Evolutionary conservation across 108 stramenopile genomes (phyloP).

Genomic region (Stephanodiscus minutulus): DNA sequence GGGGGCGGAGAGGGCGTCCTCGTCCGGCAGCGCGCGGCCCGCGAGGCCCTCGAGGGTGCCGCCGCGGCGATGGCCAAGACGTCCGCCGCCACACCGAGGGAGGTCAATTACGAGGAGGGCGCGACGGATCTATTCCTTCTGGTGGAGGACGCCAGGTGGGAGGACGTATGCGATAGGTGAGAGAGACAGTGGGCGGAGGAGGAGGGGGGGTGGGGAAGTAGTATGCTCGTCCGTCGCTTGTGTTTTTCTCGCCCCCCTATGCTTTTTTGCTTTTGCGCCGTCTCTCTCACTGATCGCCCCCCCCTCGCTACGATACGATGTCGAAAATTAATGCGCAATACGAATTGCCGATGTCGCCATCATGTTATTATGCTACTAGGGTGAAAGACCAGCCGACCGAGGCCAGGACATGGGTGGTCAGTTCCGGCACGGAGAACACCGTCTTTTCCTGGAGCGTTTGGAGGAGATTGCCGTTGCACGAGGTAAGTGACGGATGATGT

Average conservation of each 20-base stretch:
- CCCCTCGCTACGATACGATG: conserved; percentile 1
- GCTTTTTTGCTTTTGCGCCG: too few relatives aligned
- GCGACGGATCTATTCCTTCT: conserved; percentile 62
- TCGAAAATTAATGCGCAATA: too few relatives aligned
- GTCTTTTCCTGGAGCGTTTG: conserved; percentile 57
- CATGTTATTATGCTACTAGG: too few relatives aligned
- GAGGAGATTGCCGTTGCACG: conserved; percentile 75
- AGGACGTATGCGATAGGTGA: conserved; percentile 48
- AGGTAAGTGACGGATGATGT: conserved; percentile 36
- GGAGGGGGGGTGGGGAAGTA: too few relatives aligned
- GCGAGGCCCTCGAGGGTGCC: too few relatives aligned
- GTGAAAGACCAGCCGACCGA: conserved; percentile 42
- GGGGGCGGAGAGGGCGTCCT: background rate
- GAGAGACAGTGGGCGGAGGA: background rate
- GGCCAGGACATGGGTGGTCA: conserved; percentile 55
- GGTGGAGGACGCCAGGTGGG: conserved; percentile 60
- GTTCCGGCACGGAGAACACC: conserved; percentile 53
- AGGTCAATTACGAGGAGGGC: conserved; percentile 52
- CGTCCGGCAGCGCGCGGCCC: background rate
- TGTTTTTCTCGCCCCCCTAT: background rate
- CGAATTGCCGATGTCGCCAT: too few relatives aligned
- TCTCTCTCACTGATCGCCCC: too few relatives aligned
- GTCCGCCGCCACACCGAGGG: too few relatives aligned
- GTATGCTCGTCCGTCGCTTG: background rate
- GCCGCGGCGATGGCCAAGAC: too few relatives aligned